Percentiles rank a stretch among this genome's conserved stretches.
Conservation (phyloP, 768 basidiomycete genomes). For the Mycena haematopus region DNA sequence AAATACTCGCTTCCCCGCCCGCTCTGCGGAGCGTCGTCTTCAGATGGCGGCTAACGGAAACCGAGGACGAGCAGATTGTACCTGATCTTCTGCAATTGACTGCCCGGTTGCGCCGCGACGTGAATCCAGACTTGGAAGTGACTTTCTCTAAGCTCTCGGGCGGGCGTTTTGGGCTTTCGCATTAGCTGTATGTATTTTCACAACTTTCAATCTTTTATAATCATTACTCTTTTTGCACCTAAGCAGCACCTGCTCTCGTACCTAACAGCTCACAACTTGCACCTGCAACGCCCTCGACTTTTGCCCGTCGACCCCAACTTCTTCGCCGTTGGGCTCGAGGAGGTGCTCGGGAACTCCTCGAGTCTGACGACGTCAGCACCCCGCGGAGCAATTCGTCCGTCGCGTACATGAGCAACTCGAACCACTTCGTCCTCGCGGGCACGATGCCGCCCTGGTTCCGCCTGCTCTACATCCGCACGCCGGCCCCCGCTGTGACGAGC, state of each 20-base stretch:
- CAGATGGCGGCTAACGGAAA: no score
- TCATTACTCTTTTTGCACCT: no score
- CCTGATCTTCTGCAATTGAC: neutral
- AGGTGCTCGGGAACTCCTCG: constrained; percentile 73
- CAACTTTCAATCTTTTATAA: no score
- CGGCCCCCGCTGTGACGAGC: constrained; percentile 46
- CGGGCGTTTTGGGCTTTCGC: no score
- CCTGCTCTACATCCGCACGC: constrained; percentile 73
- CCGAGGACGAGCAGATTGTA: neutral
- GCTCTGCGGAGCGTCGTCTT: no score
- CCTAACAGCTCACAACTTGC: constrained; percentile 64
- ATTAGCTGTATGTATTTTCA: no score
- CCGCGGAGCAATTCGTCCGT: constrained; percentile 53
- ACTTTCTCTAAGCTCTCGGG: no score
- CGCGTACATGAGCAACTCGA: constrained; percentile 73
- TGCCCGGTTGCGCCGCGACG: neutral
- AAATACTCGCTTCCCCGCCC: no score
- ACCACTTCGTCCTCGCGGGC: constrained; percentile 72
- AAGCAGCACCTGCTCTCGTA: no score
- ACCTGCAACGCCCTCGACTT: constrained; percentile 79
- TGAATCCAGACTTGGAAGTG: no score
- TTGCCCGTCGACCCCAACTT: constrained; percentile 71
- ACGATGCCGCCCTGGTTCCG: constrained; percentile 79
- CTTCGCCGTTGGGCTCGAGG: constrained; percentile 81
- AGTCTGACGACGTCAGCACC: constrained; percentile 46